These are phyloP conservation scores for Paraconiothyrium sp. DNA, from an alignment of 2,329 filamentous ascomycete species.

Conservation along the genomic window DNA sequence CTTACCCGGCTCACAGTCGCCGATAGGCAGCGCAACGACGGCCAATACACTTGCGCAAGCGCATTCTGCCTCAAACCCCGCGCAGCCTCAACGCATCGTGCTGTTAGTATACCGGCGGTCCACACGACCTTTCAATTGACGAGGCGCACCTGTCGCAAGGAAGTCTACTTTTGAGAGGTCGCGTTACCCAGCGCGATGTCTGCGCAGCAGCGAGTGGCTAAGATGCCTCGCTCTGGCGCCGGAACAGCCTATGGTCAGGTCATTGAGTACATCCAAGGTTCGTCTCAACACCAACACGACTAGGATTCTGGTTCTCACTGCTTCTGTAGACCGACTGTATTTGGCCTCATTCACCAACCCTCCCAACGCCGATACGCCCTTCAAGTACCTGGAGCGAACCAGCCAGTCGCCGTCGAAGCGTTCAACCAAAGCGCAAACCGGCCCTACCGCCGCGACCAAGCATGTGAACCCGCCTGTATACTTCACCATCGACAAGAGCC, in stretches of 20 bases:
- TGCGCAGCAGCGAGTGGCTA: conserved; percentile 38
- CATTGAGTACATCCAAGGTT: conserved; percentile 97
- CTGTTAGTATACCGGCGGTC: conserved; percentile 28
- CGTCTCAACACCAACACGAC: conserved; percentile 50
- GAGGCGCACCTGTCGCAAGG: conserved; percentile 20
- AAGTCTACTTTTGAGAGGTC: conserved; percentile 19
- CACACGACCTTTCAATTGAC: conserved; percentile 21
- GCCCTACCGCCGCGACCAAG: conserved; percentile 62
- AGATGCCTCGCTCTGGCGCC: conserved; percentile 41
- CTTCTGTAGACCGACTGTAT: conserved; percentile 82
- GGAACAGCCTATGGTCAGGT: conserved; percentile 78
- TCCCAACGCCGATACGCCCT: conserved; percentile 82
- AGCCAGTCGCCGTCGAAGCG: conserved; percentile 78
- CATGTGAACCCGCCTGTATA: conserved; percentile 78
- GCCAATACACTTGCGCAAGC: conserved; percentile 30
- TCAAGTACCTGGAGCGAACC: conserved; percentile 78
- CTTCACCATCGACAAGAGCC: conserved; percentile 91
- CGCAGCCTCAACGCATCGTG: conserved; percentile 26
- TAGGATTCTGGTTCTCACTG: conserved; percentile 19
- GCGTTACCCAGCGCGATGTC: conserved; percentile 35
- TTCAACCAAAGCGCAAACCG: conserved; percentile 71
- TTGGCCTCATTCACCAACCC: conserved; percentile 88
- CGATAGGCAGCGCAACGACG: conserved; percentile 32
- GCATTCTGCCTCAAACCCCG: conserved; percentile 27
- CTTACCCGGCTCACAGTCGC: conserved; percentile 32